A percentile compares a stretch with the other conserved stretches of the same genome.
These are phyloP conservation scores for Pseudogymnoascus verrucosus DNA, from an alignment of 2,329 filamentous ascomycete species.

Conservation along the genomic window DNA sequence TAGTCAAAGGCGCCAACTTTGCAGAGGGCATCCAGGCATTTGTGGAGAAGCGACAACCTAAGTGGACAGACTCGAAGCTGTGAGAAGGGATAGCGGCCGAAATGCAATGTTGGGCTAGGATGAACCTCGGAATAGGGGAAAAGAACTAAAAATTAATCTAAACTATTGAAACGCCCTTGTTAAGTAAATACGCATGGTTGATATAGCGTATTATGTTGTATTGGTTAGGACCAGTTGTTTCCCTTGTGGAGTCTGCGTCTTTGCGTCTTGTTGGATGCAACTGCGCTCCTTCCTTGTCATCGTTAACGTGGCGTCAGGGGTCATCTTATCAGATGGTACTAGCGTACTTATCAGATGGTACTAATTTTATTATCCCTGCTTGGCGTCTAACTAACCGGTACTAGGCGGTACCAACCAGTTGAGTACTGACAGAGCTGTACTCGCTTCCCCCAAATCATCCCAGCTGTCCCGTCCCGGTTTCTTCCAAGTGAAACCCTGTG, in stretches of 20 bases:
- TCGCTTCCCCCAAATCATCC: neutral
- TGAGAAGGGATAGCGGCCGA: conserved; percentile 14
- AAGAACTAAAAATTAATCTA: conserved; percentile 5
- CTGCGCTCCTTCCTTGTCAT: neutral
- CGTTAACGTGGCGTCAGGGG: neutral
- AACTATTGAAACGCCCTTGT: neutral
- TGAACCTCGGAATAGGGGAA: neutral
- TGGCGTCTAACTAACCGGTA: neutral
- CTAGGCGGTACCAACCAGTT: neutral
- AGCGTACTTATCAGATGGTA: neutral
- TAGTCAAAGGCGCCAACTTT: conserved; percentile 62
- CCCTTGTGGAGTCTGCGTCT: neutral
- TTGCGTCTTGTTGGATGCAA: conserved; percentile 12
- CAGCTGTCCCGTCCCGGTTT: neutral
- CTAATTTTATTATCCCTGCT: neutral
- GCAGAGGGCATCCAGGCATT: conserved; percentile 65
- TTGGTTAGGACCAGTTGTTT: neutral
- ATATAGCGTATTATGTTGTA: neutral
- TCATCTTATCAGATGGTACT: conserved; percentile 6
- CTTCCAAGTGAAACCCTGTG: neutral
- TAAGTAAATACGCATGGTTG: neutral
- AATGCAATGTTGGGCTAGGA: neutral
- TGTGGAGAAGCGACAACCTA: conserved; percentile 61
- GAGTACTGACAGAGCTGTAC: neutral
- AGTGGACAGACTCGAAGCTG: conserved; percentile 55